These are phyloP conservation scores for Heritiera fomes DNA, from an alignment of 345 rosid species.

Conservation along the genomic window DNA sequence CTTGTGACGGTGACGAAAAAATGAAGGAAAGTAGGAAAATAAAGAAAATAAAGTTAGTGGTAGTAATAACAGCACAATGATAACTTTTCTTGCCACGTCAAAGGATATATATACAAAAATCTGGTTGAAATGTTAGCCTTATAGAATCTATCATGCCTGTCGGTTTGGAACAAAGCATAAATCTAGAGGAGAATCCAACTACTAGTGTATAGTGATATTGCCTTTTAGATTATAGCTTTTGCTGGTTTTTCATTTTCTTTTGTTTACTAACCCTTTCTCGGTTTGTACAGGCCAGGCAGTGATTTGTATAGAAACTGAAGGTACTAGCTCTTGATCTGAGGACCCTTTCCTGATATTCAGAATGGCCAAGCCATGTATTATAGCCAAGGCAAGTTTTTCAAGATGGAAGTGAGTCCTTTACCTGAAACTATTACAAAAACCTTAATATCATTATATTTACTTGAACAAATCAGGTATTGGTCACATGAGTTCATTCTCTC, in stretches of 20 bases:
- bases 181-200: constrained; percentile 1
- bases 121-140: background rate
- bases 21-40: background rate
- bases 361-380: background rate
- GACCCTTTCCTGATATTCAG: background rate
- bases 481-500: constrained; percentile 11
- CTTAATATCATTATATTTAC: background rate
- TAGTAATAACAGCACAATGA: background rate
- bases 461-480: background rate
- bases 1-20: background rate
- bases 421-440: background rate
- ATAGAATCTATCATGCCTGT: constrained; percentile 3
- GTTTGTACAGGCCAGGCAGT: background rate
- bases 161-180: constrained; percentile 17
- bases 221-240: background rate
- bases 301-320: background rate
- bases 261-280: background rate
- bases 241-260: background rate
- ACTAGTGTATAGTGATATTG: background rate
- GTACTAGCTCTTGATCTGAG: background rate
- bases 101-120: too few species aligned
- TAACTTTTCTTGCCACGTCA: background rate
- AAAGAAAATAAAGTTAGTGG: too few species aligned
- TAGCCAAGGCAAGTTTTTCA: background rate
- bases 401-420: constrained; percentile 17